phyloP scores from a whole-genome alignment of 2,329 filamentous ascomycete species.

The Bipolaris zeicola region DNA sequence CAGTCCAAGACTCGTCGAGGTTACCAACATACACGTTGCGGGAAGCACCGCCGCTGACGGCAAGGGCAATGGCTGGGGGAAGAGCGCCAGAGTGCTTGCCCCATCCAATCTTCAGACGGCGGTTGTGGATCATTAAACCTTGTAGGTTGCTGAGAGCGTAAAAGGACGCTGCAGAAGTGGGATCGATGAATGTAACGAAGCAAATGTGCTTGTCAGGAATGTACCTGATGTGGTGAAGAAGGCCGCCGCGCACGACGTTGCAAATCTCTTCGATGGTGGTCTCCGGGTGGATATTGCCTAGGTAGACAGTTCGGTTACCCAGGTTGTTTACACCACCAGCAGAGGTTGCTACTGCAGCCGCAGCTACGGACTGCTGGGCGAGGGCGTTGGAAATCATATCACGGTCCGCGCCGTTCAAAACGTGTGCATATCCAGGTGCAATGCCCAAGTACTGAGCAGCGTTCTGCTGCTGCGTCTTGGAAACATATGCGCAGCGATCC shows the following conservation, averaged over 20 bases:
- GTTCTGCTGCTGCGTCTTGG: constrained; percentile 99
- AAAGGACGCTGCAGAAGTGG: constrained; percentile 95
- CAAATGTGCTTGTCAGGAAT: constrained; percentile 99
- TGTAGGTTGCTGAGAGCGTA: constrained; percentile 97
- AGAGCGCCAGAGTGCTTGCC: constrained; percentile 98
- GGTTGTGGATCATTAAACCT: constrained; percentile 98
- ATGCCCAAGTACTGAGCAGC: constrained; percentile 98
- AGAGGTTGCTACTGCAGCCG: constrained; percentile 93
- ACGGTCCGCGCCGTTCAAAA: constrained; percentile 92
- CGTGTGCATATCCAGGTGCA: constrained; percentile 93
- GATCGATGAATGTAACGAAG: constrained; percentile 99
- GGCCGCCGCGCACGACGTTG: constrained; percentile 94
- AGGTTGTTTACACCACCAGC: constrained; percentile 97
- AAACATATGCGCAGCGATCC: constrained; percentile 97
- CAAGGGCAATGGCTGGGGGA: constrained; percentile 91
- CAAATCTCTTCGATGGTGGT: constrained; percentile 99
- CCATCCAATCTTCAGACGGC: constrained; percentile 97
- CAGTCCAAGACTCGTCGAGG: constrained; percentile 94
- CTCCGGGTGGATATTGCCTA: constrained; percentile 98
- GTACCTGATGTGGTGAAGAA: constrained; percentile 97
- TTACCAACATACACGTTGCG: constrained; percentile 98
- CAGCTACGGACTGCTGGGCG: constrained; percentile 95
- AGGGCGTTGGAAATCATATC: constrained; percentile 96
- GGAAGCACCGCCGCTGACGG: constrained; percentile 95
- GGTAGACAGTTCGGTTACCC: constrained; percentile 95